Percentiles rank a stretch among this genome's conserved stretches.
These are phyloP conservation scores for Botryotinia narcissicola DNA, from an alignment of 2,329 filamentous ascomycete genomes.

Conservation along the genomic window DNA sequence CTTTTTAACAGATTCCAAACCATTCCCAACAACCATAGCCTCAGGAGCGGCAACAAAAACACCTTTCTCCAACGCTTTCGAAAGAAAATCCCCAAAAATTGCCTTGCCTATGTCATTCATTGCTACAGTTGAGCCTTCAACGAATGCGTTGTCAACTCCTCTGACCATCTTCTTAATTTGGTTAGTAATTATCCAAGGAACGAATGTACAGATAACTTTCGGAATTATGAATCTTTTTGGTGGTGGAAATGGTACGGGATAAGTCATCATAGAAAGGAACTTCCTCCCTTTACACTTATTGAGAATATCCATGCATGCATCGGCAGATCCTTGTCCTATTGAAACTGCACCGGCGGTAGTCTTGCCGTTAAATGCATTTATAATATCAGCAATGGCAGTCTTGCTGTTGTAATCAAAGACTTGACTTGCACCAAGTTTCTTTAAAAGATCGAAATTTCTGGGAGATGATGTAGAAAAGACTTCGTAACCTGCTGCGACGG, in stretches of 20 bases:
- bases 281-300: conserved; percentile 9
- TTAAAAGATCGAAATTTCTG: conserved; percentile 40
- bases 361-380: conserved; percentile 29
- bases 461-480: conserved; percentile 42
- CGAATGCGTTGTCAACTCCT: conserved; percentile 7
- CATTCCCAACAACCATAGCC: conserved; percentile 42
- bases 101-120: conserved; percentile 24
- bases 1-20: conserved; percentile 43
- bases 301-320: conserved; percentile 17
- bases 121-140: not conserved
- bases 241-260: conserved; percentile 3
- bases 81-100: conserved; percentile 42
- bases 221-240: conserved; percentile 10
- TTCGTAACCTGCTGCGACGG: conserved; percentile 43
- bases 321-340: conserved; percentile 1
- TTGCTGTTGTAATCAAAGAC: conserved; percentile 43
- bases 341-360: conserved; percentile 35
- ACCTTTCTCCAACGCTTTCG: conserved; percentile 40
- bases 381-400: conserved; percentile 22
- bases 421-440: conserved; percentile 42
- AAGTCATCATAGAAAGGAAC: conserved; percentile 7
- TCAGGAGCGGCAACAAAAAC: conserved; percentile 41
- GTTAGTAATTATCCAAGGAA: conserved; percentile 4
- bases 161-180: not conserved
- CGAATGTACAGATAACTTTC: not conserved